These are phyloP conservation scores for Rhytidhysteron rufulum DNA, from an alignment of 2,329 filamentous ascomycete genomes.

Conservation along the genomic window DNA sequence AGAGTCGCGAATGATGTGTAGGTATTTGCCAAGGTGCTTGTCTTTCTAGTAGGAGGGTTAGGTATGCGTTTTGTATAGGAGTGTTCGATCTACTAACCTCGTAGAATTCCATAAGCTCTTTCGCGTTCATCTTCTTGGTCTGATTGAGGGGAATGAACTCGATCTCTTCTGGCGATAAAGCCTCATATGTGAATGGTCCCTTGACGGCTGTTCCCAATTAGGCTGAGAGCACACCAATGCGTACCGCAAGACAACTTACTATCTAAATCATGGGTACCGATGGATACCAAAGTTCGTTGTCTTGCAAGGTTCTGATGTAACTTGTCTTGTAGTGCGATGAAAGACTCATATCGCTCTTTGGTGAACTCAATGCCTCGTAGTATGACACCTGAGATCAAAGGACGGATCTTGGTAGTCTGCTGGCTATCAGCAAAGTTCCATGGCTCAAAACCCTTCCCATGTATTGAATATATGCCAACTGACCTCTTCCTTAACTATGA, in stretches of 20 bases:
- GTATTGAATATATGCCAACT: slow-evolving; percentile 20
- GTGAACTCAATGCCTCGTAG: slow-evolving; percentile 89
- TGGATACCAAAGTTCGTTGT: slow-evolving; percentile 89
- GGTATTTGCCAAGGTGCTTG: slow-evolving; percentile 82
- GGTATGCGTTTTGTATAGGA: not conserved
- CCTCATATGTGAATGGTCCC: slow-evolving; percentile 96
- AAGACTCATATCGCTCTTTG: slow-evolving; percentile 87
- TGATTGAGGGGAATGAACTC: slow-evolving; percentile 90
- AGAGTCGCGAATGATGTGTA: slow-evolving; percentile 91
- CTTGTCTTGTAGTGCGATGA: slow-evolving; percentile 97
- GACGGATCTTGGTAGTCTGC: slow-evolving; percentile 72
- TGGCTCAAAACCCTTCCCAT: not conserved
- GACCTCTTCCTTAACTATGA: slow-evolving; percentile 70
- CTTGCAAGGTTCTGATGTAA: slow-evolving; percentile 93
- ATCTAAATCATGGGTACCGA: slow-evolving; percentile 95
- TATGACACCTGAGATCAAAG: slow-evolving; percentile 84
- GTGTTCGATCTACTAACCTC: slow-evolving; percentile 46
- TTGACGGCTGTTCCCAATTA: slow-evolving; percentile 56
- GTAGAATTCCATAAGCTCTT: slow-evolving; percentile 91
- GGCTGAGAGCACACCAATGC: slow-evolving; percentile 1
- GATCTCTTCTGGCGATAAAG: slow-evolving; percentile 85
- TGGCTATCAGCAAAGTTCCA: slow-evolving; percentile 12
- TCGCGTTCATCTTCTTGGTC: slow-evolving; percentile 78
- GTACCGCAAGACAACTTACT: slow-evolving; percentile 39
- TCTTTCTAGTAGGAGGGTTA: slow-evolving; percentile 59